Evolutionary conservation across 2,329 filamentous ascomycete genomes (phyloP).

Genomic region (Paramyrothecium sp.): DNA sequence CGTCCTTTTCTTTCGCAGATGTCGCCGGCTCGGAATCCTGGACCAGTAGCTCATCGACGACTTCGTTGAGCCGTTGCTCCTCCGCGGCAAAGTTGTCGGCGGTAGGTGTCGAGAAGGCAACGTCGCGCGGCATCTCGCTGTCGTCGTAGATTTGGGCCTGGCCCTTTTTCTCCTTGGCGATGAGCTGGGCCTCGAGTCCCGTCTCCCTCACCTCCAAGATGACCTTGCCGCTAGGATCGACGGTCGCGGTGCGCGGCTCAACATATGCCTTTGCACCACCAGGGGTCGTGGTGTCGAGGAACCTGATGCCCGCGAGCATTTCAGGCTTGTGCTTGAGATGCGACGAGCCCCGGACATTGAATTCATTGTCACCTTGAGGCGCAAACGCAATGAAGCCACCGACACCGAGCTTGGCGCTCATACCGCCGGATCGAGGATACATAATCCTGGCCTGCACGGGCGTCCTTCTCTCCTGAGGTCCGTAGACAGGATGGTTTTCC

Average conservation of each 20-base stretch:
- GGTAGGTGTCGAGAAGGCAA: slow-evolving; percentile 6
- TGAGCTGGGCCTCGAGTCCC: slow-evolving; percentile 33
- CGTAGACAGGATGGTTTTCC: slow-evolving; percentile 61
- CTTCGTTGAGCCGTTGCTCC: slow-evolving; percentile 17
- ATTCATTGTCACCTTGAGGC: slow-evolving; percentile 39
- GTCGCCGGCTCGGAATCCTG: slow-evolving; percentile 5
- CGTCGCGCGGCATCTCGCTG: slow-evolving; percentile 13
- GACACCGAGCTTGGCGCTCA: slow-evolving; percentile 47
- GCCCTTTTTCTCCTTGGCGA: slow-evolving; percentile 46
- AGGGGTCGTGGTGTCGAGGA: slow-evolving; percentile 43
- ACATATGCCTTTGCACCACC: slow-evolving; percentile 58
- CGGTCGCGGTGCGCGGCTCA: slow-evolving; percentile 38
- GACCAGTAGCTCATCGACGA: slow-evolving; percentile 26
- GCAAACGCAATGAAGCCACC: slow-evolving; percentile 51
- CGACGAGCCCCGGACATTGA: slow-evolving; percentile 28
- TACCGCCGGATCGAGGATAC: slow-evolving; percentile 34
- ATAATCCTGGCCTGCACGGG: slow-evolving; percentile 53
- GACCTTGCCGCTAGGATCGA: slow-evolving; percentile 51
- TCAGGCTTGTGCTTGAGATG: slow-evolving; percentile 15
- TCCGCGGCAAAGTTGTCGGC: slow-evolving; percentile 8
- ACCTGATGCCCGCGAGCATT: slow-evolving; percentile 31
- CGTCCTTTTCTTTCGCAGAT: slow-evolving; percentile 58
- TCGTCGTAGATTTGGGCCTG: slow-evolving; percentile 29
- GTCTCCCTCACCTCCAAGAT: slow-evolving; percentile 41
- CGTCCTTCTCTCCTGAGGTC: slow-evolving; percentile 50